These are phyloP conservation scores for Bocquillonia castaneifolia DNA, from an alignment of 441 rosid genomes.

Conservation along the genomic window DNA sequence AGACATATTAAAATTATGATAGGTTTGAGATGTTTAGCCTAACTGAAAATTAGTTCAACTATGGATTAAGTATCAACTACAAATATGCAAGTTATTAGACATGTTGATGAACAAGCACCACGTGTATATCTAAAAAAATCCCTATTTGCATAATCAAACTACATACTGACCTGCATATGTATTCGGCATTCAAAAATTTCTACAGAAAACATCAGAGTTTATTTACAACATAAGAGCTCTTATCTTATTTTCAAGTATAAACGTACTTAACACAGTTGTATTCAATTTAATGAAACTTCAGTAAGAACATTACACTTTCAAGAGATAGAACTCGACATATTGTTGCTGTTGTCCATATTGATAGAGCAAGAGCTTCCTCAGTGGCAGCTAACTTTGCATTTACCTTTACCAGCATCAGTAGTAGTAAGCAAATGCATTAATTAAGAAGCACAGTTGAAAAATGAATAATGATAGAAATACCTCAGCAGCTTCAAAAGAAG, in stretches of 20 bases:
- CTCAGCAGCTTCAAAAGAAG: conserved; percentile 53
- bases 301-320: conserved; percentile 64
- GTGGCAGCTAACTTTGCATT: conserved; percentile 72
- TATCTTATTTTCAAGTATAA: not conserved
- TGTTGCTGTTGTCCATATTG: conserved; percentile 94
- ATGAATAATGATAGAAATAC: conserved; percentile 35
- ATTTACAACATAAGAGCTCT: not conserved
- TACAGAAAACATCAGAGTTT: not conserved
- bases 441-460: conserved; percentile 16
- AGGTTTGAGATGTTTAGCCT: too few relatives aligned
- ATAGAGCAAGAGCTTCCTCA: conserved; percentile 86
- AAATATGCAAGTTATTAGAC: not conserved
- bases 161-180: not conserved
- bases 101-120: not conserved
- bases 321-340: conserved; percentile 87
- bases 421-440: conserved; percentile 22
- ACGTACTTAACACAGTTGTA: conserved; percentile 5
- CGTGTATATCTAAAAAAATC: not conserved
- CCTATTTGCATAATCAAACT: not conserved
- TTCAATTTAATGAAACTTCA: conserved; percentile 10
- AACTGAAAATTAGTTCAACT: not conserved
- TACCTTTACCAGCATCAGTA: conserved; percentile 42
- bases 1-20: not conserved
- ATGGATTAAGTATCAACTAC: not conserved
- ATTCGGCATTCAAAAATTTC: not conserved